Evolutionary conservation across 2,329 filamentous ascomycete genomes (phyloP).

Genomic region (Colletotrichum liaoningense): DNA sequence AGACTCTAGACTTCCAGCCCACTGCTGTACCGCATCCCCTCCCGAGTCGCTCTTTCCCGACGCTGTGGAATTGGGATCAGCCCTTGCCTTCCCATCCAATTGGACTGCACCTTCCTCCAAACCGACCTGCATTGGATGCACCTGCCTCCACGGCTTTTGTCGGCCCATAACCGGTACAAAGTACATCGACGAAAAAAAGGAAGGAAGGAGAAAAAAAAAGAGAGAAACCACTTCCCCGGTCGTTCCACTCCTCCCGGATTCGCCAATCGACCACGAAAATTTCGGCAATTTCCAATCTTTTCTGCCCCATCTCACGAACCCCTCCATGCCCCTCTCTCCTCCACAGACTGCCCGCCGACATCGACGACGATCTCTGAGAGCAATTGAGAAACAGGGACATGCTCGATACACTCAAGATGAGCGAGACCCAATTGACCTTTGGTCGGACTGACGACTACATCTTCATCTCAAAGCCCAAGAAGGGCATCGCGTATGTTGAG

Average conservation of each 20-base stretch:
- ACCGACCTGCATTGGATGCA: no score
- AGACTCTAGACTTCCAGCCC: no score
- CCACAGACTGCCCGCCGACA: background rate
- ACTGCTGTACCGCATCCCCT: background rate
- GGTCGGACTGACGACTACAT: conserved; percentile 26
- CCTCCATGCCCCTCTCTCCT: background rate
- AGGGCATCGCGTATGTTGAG: conserved; percentile 31
- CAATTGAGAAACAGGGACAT: background rate
- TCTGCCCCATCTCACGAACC: background rate
- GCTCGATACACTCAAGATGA: conserved; percentile 3
- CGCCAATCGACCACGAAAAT: conserved; percentile 28
- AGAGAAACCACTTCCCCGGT: background rate
- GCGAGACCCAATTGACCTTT: conserved; percentile 5
- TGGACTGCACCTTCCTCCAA: background rate
- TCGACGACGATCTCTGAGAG: background rate
- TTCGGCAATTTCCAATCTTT: conserved; percentile 11
- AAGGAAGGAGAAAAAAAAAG: background rate
- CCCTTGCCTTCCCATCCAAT: background rate
- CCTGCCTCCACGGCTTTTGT: conserved; percentile 13
- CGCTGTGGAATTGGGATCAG: background rate
- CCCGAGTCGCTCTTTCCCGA: background rate
- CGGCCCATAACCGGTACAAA: conserved; percentile 10
- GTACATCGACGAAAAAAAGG: background rate
- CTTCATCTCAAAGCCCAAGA: conserved; percentile 22
- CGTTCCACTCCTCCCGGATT: background rate